Evolutionary conservation across 306 rosid genomes (phyloP).

Genomic region (Medicago arabica): DNA sequence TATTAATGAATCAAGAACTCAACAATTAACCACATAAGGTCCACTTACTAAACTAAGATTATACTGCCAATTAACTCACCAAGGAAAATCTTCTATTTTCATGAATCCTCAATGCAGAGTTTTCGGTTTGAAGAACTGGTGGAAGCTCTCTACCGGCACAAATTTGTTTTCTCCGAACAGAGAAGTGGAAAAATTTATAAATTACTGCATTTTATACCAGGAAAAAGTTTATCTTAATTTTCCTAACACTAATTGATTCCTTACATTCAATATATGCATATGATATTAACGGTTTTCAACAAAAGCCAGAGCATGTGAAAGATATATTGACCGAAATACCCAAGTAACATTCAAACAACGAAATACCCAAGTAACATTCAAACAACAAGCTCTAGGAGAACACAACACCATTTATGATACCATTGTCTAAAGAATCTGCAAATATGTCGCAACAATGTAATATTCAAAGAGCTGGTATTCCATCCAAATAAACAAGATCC

Average conservation of each 20-base stretch:
- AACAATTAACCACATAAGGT: not conserved
- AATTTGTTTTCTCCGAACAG: slow-evolving; percentile 10
- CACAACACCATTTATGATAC: too few relatives aligned
- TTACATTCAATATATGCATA: not conserved
- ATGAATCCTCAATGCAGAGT: not conserved
- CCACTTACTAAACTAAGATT: too few relatives aligned
- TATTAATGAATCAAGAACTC: not conserved
- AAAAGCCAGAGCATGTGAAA: not conserved
- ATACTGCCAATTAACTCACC: too few relatives aligned
- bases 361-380: too few relatives aligned
- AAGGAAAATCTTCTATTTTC: not conserved
- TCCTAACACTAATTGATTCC: not conserved
- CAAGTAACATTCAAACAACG: too few relatives aligned
- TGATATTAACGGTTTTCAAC: not conserved
- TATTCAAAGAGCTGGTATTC: not conserved
- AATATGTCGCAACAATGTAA: too few relatives aligned
- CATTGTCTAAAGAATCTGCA: not conserved
- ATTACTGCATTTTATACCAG: not conserved
- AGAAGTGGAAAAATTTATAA: not conserved
- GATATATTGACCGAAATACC: too few relatives aligned
- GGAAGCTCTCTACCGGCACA: not conserved
- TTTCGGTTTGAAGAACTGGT: not conserved
- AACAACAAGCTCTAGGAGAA: too few relatives aligned
- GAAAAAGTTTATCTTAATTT: not conserved
- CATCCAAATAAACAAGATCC: slow-evolving; percentile 2